Evolutionary conservation across 2,329 filamentous ascomycete species (phyloP).

Genomic region (Stemphylium vesicarium): DNA sequence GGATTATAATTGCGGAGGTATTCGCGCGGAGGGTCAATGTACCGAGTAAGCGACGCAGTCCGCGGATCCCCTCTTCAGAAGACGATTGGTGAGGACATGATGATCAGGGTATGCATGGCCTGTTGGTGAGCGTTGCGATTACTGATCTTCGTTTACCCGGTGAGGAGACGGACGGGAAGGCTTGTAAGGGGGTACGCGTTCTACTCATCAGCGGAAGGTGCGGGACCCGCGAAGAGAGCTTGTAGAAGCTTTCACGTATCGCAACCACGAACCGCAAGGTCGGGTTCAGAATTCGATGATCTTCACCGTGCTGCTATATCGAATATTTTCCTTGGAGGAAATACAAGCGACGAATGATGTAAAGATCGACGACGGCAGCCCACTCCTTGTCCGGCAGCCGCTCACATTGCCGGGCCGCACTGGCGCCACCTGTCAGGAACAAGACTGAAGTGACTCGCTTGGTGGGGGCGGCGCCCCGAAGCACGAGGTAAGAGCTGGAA

Average conservation of each 20-base stretch:
- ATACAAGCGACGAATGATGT: conserved; percentile 6
- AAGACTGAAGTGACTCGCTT: conserved; percentile 17
- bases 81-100: conserved; percentile 13
- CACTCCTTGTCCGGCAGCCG: conserved; percentile 14
- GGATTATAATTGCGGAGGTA: conserved; percentile 3
- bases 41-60: conserved; percentile 11
- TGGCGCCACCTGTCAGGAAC: conserved; percentile 31
- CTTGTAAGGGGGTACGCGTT: not conserved
- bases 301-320: conserved; percentile 6
- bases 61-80: conserved; percentile 8
- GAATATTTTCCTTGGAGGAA: conserved; percentile 1
- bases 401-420: conserved; percentile 19
- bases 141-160: conserved; percentile 14
- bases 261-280: not conserved
- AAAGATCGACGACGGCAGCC: conserved; percentile 21
- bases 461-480: conserved; percentile 15
- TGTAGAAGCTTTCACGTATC: not conserved
- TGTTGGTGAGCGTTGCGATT: not conserved
- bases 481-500: conserved; percentile 14
- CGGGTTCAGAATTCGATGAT: not conserved
- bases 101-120: not conserved
- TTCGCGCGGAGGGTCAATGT: conserved; percentile 2
- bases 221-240: not conserved
- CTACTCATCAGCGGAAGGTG: conserved; percentile 3
- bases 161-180: not conserved